Evolutionary conservation across 2,329 filamentous ascomycete genomes (phyloP), one percentile per base, ranked within the genome.

Genomic region (Chalara sp.): DNA sequence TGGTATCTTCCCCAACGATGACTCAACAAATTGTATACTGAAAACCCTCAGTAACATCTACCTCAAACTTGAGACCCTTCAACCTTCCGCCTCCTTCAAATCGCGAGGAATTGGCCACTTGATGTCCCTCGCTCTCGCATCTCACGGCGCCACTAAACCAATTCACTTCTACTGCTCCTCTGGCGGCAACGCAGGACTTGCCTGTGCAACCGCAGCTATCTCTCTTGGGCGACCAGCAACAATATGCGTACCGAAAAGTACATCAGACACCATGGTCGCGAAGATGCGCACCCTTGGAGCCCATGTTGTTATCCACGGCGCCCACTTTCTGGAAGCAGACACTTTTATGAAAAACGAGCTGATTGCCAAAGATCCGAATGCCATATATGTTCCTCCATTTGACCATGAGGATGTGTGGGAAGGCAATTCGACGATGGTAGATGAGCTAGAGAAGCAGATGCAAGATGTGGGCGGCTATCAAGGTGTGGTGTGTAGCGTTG

Each of bases 61-160:
- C 67, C 81, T 95, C 62, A 95, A 95, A 68, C 80, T 93, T 55
- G 89, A 95, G 61, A 88, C 87, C 65, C 78, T 89, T 48, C 89
- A 95, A 63, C 89, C 88, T 5, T 86, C 84, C 28, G 87, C 87
- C 54, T 90, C 87, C 29, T 95, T 95, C 80, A 92, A 95, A 68
- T 90, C 86, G 46, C 77, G 81, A 57, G 87, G 86, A 33, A 81
- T 91, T 56, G 86, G 86, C 50, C 80, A 86, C 67, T 78, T 86
- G 63, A 84, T 89, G 65, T 75, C 82, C 46, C 72, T 73, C 58
- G 65, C 73, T 52, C 60, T 70, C 50, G 29, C n/a, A 32, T 31
- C 48, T 3, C 44, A 45, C 32, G 46, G 50, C 51, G 40, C 57
- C 50, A 55, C 37, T 47, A 71, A 31, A 63, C 66, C 51, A 65